A percentile compares a stretch with the other conserved stretches of the same genome.
These are phyloP conservation scores for Tricholomella constricta DNA, from an alignment of 768 basidiomycete genomes.

Conservation along the genomic window DNA sequence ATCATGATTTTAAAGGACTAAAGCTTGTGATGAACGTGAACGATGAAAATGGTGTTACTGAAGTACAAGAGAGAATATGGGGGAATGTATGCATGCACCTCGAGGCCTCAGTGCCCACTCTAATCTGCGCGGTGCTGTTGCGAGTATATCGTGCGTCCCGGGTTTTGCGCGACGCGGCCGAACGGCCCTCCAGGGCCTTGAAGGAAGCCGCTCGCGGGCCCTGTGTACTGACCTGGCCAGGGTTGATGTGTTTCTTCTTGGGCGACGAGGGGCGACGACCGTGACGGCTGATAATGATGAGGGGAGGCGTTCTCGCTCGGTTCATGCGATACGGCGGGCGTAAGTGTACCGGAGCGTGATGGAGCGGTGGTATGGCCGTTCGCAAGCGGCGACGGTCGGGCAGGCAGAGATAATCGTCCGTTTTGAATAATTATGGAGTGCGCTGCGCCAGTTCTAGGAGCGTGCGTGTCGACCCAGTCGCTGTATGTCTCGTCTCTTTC, in stretches of 20 bases:
- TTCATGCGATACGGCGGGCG: constrained; percentile 22
- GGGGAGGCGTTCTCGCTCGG: constrained; percentile 16
- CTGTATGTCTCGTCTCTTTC: constrained; percentile 9
- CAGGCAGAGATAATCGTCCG: constrained; percentile 17
- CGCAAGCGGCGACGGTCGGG: constrained; percentile 23
- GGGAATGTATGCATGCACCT: background rate
- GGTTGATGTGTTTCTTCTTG: constrained; percentile 18
- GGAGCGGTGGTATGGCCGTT: constrained; percentile 26
- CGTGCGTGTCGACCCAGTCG: constrained; percentile 19
- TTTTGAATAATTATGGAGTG: constrained; percentile 19
- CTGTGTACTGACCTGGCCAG: constrained; percentile 44
- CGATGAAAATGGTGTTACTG: constrained; percentile 10
- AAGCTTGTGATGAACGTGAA: constrained; percentile 20
- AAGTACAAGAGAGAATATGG: background rate
- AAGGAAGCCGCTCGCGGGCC: constrained; percentile 52
- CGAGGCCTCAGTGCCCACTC: background rate
- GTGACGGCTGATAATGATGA: constrained; percentile 17
- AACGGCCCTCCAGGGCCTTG: constrained; percentile 45
- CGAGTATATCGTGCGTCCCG: constrained; percentile 67
- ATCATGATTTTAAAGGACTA: too few relatives aligned
- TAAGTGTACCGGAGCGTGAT: constrained; percentile 23
- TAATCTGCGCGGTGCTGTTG: constrained; percentile 31
- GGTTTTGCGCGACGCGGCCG: constrained; percentile 44
- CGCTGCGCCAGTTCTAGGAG: constrained; percentile 6
- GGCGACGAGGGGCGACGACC: constrained; percentile 17